A percentile compares a stretch with the other conserved stretches of the same genome.
Conservation (phyloP, 2,329 filamentous ascomycete species). For the Bipolaris gigantea region DNA sequence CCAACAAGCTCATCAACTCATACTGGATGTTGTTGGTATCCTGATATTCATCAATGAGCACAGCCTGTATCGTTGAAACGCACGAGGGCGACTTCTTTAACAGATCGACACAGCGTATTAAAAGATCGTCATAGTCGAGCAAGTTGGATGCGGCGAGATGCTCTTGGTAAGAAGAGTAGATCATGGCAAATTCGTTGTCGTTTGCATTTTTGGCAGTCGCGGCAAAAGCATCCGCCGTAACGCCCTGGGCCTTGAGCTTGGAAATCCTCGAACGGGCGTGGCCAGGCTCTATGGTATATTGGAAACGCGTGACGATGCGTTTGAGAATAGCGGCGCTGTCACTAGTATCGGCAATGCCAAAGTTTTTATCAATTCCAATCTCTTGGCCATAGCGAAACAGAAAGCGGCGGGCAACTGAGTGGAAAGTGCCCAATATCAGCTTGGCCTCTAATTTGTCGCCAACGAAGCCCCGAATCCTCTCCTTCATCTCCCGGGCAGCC, state of each 20-base stretch:
- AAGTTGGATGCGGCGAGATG: slow-evolving; percentile 76
- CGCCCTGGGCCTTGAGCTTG: slow-evolving; percentile 60
- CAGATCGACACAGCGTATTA: slow-evolving; percentile 80
- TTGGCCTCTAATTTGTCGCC: slow-evolving; percentile 74
- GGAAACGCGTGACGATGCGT: slow-evolving; percentile 76
- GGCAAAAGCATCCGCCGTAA: slow-evolving; percentile 51
- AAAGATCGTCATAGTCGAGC: slow-evolving; percentile 91
- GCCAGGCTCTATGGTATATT: slow-evolving; percentile 68
- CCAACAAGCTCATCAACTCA: slow-evolving; percentile 87
- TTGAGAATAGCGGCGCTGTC: slow-evolving; percentile 80
- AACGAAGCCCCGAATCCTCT: slow-evolving; percentile 79
- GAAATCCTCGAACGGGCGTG: slow-evolving; percentile 75
- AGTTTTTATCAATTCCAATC: slow-evolving; percentile 80
- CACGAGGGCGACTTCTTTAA: slow-evolving; percentile 73
- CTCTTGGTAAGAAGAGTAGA: slow-evolving; percentile 76
- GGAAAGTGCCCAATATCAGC: slow-evolving; percentile 88
- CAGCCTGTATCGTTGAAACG: slow-evolving; percentile 85
- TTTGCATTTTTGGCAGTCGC: slow-evolving; percentile 52
- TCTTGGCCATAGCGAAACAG: slow-evolving; percentile 79
- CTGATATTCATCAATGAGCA: slow-evolving; percentile 96
- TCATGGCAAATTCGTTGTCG: slow-evolving; percentile 65
- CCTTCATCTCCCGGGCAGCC: slow-evolving; percentile 90
- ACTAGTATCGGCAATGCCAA: slow-evolving; percentile 84
- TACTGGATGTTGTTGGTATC: slow-evolving; percentile 96
- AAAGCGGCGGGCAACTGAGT: slow-evolving; percentile 87